Conservation (phyloP, 2,329 filamentous ascomycete genomes). For the Didymella segeticola region DNA sequence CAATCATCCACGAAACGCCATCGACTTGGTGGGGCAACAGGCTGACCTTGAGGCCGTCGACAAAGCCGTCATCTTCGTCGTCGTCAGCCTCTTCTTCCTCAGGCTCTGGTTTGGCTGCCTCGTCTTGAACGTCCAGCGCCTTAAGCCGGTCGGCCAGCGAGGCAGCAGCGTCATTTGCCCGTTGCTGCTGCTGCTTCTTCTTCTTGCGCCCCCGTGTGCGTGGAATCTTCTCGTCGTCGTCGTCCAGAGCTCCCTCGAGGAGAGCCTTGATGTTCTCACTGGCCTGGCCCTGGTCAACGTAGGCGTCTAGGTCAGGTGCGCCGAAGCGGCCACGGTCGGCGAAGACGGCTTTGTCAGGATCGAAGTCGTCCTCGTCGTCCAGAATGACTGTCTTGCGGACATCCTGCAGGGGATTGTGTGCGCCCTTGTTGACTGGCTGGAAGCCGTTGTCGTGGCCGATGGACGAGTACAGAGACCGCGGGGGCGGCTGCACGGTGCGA, state of each 20-base stretch:
- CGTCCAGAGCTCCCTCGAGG: conserved; percentile 81
- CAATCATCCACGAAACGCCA: conserved; percentile 93
- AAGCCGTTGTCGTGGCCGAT: conserved; percentile 51
- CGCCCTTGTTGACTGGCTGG: conserved; percentile 46
- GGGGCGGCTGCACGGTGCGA: conserved; percentile 57
- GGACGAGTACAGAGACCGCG: conserved; percentile 62
- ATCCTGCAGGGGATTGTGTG: conserved; percentile 37
- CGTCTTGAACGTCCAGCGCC: conserved; percentile 53
- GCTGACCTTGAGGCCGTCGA: conserved; percentile 85
- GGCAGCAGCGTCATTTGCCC: conserved; percentile 43
- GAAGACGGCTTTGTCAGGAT: conserved; percentile 55
- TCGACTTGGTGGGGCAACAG: conserved; percentile 93
- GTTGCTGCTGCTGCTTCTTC: conserved; percentile 41
- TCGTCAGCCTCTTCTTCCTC: conserved; percentile 52
- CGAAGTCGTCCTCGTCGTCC: conserved; percentile 54
- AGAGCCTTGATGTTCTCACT: conserved; percentile 79
- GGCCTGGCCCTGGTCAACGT: conserved; percentile 74
- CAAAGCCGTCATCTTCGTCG: conserved; percentile 64
- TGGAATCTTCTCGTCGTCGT: conserved; percentile 66
- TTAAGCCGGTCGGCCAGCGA: conserved; percentile 54
- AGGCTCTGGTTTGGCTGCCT: conserved; percentile 57
- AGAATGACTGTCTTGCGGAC: conserved; percentile 51
- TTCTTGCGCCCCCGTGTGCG: conserved; percentile 54
- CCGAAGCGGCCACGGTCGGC: conserved; percentile 59
- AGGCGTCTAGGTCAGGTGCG: conserved; percentile 62